Evolutionary conservation across 2,329 filamentous ascomycete species (phyloP).

Genomic region (Phoma herbarum): DNA sequence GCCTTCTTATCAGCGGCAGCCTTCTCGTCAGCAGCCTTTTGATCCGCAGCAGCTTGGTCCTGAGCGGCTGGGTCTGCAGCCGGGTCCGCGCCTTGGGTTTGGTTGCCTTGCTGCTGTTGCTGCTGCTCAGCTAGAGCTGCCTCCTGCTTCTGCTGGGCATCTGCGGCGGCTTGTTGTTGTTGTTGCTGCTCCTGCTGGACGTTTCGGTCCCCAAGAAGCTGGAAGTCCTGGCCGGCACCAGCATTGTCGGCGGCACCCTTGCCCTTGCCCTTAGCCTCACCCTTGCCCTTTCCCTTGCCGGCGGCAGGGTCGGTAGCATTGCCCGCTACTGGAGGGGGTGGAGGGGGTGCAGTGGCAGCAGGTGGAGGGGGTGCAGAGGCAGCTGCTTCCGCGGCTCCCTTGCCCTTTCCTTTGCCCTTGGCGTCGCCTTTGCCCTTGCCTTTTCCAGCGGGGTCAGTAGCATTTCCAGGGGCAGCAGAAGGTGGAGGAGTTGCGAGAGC

Average conservation of each 20-base stretch:
- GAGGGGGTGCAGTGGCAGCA: background rate
- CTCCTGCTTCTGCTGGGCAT: background rate
- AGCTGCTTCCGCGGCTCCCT: background rate
- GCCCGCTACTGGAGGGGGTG: background rate
- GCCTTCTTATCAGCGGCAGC: background rate
- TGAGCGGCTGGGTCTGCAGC: constrained; percentile 3
- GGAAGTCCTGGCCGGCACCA: background rate
- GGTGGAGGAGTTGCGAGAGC: background rate
- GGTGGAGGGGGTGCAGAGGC: background rate
- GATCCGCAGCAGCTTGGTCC: background rate
- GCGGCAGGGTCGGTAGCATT: constrained; percentile 3
- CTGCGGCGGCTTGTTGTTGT: background rate
- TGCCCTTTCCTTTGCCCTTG: constrained; percentile 5
- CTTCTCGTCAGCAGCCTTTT: background rate
- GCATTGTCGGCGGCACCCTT: constrained; percentile 21
- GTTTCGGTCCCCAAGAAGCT: background rate
- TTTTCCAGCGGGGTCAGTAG: constrained; percentile 4
- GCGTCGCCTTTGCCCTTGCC: background rate
- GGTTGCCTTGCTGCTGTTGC: background rate
- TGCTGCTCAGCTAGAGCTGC: background rate
- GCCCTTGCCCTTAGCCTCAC: constrained; percentile 23
- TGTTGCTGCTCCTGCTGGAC: background rate
- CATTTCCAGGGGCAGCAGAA: constrained; percentile 2
- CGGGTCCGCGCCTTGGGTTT: background rate
- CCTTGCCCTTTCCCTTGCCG: background rate